Evolutionary conservation across 2,329 filamentous ascomycete genomes (phyloP), one percentile per base, ranked within the genome.

Genomic region (Fusarium mundagurra): DNA sequence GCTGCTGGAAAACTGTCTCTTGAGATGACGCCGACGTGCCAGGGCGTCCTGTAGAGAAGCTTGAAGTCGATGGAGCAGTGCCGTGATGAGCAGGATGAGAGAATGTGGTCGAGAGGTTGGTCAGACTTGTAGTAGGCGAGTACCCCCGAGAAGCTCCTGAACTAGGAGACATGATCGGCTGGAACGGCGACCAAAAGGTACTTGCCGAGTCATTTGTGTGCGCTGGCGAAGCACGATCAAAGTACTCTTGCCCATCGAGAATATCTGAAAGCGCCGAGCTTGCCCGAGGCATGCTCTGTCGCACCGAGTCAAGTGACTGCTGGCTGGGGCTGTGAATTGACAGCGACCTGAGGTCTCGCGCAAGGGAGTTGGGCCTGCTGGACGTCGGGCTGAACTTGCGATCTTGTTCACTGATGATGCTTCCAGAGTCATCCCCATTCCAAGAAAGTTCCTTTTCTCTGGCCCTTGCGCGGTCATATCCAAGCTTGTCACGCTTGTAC

Each of bases 141-240:
- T 91, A 90, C 2, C 87, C 86, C 61, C 89, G 84, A 2, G 90
- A 89, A 0, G 88, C 81, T 82, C 88, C 84, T 80, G 94, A 80
- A 84, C 92, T 81, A 1, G 91, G 89, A 4, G 92, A 91, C 69
- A 92, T 88, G 1, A 89, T 87, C 0, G 91, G 91, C 68, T 94
- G 92, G 76, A 96, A 95, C 0, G 94, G 94, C 6, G 95, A 98
- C 94, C 95, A 98, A 80, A 96, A 97, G 0, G 94, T 96, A 22
- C 91, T 91, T 31, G 89, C 88, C 0, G 94, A 92, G 77, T 96
- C 94, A 67, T 92, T 92, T 0, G 92, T 91, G 48, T 93, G 85
- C 1, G 92, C 87, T 0, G 92, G 92, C 24, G 92, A 94, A 6
- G 88, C 87, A 77, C 89, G 83, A 68, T 93, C 88, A 82, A 97